These are phyloP conservation scores for Solanum commersonii DNA, from an alignment of 257 asterid genomes.

Conservation along the genomic window DNA sequence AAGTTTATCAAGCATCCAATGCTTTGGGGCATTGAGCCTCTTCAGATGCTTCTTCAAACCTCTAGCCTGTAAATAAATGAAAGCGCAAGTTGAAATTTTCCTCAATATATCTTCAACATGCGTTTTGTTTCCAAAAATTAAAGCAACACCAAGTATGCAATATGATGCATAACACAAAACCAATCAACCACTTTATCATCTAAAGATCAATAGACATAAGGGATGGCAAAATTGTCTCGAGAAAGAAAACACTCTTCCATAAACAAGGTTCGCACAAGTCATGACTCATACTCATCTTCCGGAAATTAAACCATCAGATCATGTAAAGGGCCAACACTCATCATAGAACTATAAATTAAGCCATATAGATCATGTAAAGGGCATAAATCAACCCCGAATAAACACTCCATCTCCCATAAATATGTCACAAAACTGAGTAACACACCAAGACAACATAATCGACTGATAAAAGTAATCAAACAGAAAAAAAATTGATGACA, in stretches of 20 bases:
- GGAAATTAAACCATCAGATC: too few species aligned
- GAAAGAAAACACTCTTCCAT: not conserved
- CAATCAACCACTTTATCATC: not conserved
- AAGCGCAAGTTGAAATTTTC: not conserved
- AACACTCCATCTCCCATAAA: too few species aligned
- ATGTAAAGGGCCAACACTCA: not conserved
- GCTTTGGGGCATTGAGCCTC: constrained; percentile 12
- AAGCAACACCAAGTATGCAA: not conserved
- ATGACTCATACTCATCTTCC: not conserved
- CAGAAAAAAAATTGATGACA: not conserved
- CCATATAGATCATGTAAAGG: too few species aligned
- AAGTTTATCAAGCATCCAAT: constrained; percentile 10
- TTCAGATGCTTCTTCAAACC: constrained; percentile 9
- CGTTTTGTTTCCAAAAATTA: not conserved
- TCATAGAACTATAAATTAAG: not conserved
- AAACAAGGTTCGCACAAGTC: not conserved
- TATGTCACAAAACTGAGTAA: not conserved
- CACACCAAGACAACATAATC: not conserved
- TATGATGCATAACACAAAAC: not conserved
- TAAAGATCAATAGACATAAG: not conserved
- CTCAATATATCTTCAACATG: not conserved
- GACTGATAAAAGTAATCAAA: not conserved
- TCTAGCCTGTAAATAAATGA: not conserved
- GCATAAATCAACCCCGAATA: too few species aligned
- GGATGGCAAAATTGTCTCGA: not conserved